A percentile compares a stretch with the other conserved stretches of the same genome.
These are phyloP conservation scores for Thalassiosira hispida DNA, from an alignment of 352 stramenopile species.

Conservation along the genomic window DNA sequence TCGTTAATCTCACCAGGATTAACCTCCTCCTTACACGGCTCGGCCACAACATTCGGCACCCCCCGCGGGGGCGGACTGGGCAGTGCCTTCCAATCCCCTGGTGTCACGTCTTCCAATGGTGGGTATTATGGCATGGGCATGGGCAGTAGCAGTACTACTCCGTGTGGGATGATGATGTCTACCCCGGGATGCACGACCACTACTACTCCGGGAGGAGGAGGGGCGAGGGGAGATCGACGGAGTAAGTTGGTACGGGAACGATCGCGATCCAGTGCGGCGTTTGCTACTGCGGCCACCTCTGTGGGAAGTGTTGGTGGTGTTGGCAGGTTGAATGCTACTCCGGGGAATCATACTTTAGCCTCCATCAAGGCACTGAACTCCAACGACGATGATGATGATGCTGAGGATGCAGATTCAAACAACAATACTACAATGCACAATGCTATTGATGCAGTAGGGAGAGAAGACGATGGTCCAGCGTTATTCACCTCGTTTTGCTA, in stretches of 20 bases:
- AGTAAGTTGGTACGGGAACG: slow-evolving; percentile 46
- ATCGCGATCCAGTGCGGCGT: slow-evolving; percentile 38
- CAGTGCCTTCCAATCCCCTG: neutral
- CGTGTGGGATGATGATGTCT: neutral
- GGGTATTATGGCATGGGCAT: neutral
- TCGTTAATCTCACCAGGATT: slow-evolving; percentile 12
- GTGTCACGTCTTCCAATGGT: neutral
- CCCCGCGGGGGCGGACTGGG: neutral
- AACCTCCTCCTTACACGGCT: slow-evolving; percentile 32
- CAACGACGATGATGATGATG: too few relatives aligned
- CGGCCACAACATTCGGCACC: slow-evolving; percentile 4
- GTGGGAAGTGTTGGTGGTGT: neutral
- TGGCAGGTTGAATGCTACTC: neutral
- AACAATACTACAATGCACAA: neutral
- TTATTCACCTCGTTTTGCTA: slow-evolving; percentile 58
- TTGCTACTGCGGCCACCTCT: slow-evolving; percentile 9
- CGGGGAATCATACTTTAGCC: neutral
- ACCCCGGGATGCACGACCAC: neutral
- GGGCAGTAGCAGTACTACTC: neutral
- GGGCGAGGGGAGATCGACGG: slow-evolving; percentile 27
- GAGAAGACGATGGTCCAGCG: slow-evolving; percentile 6
- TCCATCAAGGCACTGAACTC: too few relatives aligned
- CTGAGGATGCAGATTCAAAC: too few relatives aligned
- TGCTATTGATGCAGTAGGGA: too few relatives aligned
- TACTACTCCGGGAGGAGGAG: neutral